Evolutionary conservation across 2,329 filamentous ascomycete genomes (phyloP).

Genomic region (Fusarium bulbicola): DNA sequence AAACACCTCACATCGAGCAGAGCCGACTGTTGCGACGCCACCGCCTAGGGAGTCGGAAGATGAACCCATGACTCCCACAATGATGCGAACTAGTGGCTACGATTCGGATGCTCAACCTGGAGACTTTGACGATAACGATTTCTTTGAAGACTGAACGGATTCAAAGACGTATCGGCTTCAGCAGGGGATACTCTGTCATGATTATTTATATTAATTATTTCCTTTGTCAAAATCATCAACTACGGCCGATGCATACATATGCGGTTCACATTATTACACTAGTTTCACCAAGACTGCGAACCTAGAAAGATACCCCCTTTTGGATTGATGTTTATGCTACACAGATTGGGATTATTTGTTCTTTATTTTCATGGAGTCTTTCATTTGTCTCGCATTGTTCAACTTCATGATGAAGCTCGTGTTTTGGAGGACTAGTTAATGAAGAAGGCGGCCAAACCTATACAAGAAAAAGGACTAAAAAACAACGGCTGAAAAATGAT

Average conservation of each 20-base stretch:
- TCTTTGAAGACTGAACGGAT: constrained; percentile 58
- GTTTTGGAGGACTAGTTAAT: constrained; percentile 1
- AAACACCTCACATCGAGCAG: constrained; percentile 42
- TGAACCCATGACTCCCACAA: constrained; percentile 66
- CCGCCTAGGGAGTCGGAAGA: constrained; percentile 50
- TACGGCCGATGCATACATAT: constrained; percentile 37
- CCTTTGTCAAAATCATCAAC: constrained; percentile 42
- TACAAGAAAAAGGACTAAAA: constrained; percentile 13
- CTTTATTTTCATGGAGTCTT: constrained; percentile 14
- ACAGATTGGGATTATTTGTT: constrained; percentile 40
- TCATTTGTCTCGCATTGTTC: constrained; percentile 26
- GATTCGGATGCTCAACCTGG: constrained; percentile 69
- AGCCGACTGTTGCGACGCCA: constrained; percentile 44
- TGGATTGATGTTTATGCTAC: constrained; percentile 46
- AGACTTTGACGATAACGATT: constrained; percentile 68
- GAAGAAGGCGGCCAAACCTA: constrained; percentile 3
- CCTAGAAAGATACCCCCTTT: constrained; percentile 55
- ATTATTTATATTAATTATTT: constrained; percentile 30
- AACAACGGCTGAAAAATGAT: constrained; percentile 1
- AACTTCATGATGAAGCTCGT: constrained; percentile 4
- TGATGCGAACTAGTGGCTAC: constrained; percentile 67
- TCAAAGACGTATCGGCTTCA: neutral
- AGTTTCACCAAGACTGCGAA: constrained; percentile 47
- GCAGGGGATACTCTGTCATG: constrained; percentile 11
- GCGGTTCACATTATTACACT: constrained; percentile 40